Evolutionary conservation across 805 yeast species (phyloP).

Genomic region (Candida stauntonica): DNA sequence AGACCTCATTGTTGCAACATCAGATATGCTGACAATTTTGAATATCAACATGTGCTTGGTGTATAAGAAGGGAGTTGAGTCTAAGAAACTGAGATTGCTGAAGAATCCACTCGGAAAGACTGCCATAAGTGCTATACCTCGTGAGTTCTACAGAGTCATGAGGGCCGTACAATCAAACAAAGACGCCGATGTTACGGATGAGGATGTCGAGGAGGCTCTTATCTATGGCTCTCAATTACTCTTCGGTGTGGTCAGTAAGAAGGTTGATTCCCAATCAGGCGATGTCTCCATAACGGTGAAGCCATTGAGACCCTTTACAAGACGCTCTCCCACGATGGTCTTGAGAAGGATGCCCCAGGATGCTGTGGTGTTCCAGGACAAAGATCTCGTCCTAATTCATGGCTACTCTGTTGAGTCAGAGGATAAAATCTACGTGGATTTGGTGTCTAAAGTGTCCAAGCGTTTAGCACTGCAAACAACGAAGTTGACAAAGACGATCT

Average conservation of each 20-base stretch:
- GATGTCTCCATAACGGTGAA: neutral
- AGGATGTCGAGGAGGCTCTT: conserved; percentile 1
- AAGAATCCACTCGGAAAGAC: conserved; percentile 2
- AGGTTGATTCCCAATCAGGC: too few relatives aligned
- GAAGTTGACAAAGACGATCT: neutral
- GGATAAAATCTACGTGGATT: conserved; percentile 2
- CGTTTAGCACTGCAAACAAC: neutral
- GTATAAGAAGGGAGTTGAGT: neutral
- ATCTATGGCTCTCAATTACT: conserved; percentile 1
- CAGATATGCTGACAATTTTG: conserved; percentile 11
- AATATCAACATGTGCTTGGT: conserved; percentile 7
- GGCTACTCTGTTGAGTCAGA: conserved; percentile 3
- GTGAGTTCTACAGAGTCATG: too few relatives aligned
- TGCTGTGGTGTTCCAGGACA: conserved; percentile 1
- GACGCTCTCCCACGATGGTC: neutral
- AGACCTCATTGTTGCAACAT: conserved; percentile 5
- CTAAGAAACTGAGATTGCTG: neutral
- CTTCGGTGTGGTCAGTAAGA: neutral
- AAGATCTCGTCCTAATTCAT: conserved; percentile 3
- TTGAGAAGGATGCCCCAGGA: conserved; percentile 1
- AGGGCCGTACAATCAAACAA: too few relatives aligned
- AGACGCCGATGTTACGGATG: neutral
- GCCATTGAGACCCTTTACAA: neutral
- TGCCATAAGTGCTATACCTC: too few relatives aligned
- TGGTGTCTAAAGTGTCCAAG: conserved; percentile 3